A percentile compares a stretch with the other conserved stretches of the same genome.
phyloP scores from a whole-genome alignment of 768 basidiomycete species.

The Tylopilus rubrobrunneus region DNA sequence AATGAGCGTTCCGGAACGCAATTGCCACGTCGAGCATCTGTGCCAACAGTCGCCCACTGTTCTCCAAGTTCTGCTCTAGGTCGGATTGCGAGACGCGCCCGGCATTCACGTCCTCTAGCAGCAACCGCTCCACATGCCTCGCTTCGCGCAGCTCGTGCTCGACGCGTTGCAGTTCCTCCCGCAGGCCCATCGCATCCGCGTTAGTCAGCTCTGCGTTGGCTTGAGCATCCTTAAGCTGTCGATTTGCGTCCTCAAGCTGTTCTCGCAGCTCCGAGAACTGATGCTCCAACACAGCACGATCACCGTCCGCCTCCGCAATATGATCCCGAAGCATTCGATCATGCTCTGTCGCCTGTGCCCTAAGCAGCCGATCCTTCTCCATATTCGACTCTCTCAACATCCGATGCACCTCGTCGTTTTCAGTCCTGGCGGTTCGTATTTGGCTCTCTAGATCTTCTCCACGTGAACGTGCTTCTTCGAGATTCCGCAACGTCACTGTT shows the following conservation, averaged over 20 bases:
- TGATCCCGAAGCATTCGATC: slow-evolving; percentile 77
- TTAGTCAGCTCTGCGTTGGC: slow-evolving; percentile 60
- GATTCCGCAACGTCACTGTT: slow-evolving; percentile 59
- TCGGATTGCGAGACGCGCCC: slow-evolving; percentile 65
- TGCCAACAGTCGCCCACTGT: slow-evolving; percentile 65
- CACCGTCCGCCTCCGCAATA: slow-evolving; percentile 89
- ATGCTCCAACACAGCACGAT: slow-evolving; percentile 88
- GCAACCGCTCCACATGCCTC: slow-evolving; percentile 58
- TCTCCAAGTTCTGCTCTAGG: slow-evolving; percentile 64
- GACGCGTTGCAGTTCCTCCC: slow-evolving; percentile 69
- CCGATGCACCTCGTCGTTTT: slow-evolving; percentile 62
- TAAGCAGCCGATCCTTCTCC: slow-evolving; percentile 79
- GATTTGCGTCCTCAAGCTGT: slow-evolving; percentile 54
- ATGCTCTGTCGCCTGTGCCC: slow-evolving; percentile 65
- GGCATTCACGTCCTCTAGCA: slow-evolving; percentile 72
- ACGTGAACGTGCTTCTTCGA: slow-evolving; percentile 72
- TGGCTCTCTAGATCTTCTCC: slow-evolving; percentile 76
- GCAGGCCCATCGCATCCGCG: slow-evolving; percentile 62
- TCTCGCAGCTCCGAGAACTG: slow-evolving; percentile 74
- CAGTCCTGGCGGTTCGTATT: slow-evolving; percentile 63
- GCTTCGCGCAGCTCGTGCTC: slow-evolving; percentile 69
- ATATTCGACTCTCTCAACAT: slow-evolving; percentile 63
- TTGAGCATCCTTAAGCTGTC: slow-evolving; percentile 59
- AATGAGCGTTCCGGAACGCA: slow-evolving; percentile 71
- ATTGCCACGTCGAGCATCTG: slow-evolving; percentile 81